Base-by-base conservation (phyloP, 331 rosid species). In the Malus hybrid region DNA sequence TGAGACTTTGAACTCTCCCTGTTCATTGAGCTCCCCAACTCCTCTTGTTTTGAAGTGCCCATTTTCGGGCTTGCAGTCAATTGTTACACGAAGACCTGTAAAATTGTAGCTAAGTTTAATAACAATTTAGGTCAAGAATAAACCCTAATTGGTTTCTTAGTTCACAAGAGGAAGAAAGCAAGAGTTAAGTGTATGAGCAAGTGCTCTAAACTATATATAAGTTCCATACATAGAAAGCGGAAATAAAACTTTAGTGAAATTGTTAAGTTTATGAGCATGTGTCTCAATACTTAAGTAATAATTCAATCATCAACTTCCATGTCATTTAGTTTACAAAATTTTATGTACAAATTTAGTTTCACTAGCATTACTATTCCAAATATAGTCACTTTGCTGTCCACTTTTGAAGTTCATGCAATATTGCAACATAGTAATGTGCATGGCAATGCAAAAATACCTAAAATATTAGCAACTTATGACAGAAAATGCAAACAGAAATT, bases 1-100 rank as follows among this genome's bases (percentile, higher is more conserved):
- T 0, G 83, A 78, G 53, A 92, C 96, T 71, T 78, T 80, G 87
- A 94, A 94, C 65, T 85, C 82, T 6, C 99, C 99, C 70, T 87
- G 82, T 22, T 79, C 79, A 14, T 94, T 88, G 44, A 94, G 81
- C 71, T 81, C 73, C 28, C 94, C 95, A 1, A n/a, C 42, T 16
- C 91, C 99, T 78, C 87, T 87, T 7, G 88, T 90, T 80, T 84
- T 82, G 22, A 87, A 85, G 67, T 75, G 71, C 13, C 97, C 97
- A 75, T 77, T 87, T 63, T 56, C 73, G 55, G 63, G 70, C 62
- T 94, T 94, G 89, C 99, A 94, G 3, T 92, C 97, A 56, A 94
- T 72, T 29, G 88, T 85, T 3, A 92, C 96, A 10, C 61, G 81
- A 66, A 94, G 84, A 57, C 97, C 99, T 94, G 72, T 78, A 70